These are phyloP conservation scores for Fusarium sp. DNA, from an alignment of 2,329 filamentous ascomycete species.

Conservation along the genomic window DNA sequence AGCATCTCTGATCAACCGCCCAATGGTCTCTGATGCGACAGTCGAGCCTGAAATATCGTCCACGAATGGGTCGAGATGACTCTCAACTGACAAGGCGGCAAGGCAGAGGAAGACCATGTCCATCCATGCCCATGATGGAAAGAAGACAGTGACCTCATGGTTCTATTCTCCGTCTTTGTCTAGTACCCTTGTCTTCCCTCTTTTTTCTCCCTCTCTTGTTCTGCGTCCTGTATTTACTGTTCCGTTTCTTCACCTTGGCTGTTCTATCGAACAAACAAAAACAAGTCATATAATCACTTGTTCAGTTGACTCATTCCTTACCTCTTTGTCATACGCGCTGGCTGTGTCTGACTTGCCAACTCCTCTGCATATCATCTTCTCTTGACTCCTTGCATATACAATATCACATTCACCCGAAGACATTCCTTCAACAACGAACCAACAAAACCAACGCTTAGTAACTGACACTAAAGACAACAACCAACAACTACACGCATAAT, in stretches of 20 bases:
- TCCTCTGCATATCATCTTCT: background rate
- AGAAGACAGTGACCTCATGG: slow-evolving; percentile 23
- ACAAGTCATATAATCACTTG: slow-evolving; percentile 15
- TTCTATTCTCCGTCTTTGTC: slow-evolving; percentile 21
- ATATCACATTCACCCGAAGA: background rate
- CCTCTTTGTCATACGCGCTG: slow-evolving; percentile 25
- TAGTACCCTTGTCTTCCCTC: slow-evolving; percentile 5
- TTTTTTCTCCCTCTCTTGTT: background rate
- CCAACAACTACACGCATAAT: slow-evolving; percentile 1
- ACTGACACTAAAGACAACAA: slow-evolving; percentile 1
- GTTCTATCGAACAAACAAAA: slow-evolving; percentile 25
- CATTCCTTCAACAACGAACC: background rate
- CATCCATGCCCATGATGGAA: slow-evolving; percentile 1
- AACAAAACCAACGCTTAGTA: slow-evolving; percentile 6
- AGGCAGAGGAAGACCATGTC: background rate
- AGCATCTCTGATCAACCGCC: slow-evolving; percentile 21
- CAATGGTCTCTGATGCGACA: slow-evolving; percentile 12
- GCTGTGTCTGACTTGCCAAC: slow-evolving; percentile 28
- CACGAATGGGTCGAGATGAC: slow-evolving; percentile 29
- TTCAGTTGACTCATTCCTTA: slow-evolving; percentile 13
- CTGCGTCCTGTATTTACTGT: slow-evolving; percentile 16
- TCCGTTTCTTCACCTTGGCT: slow-evolving; percentile 4
- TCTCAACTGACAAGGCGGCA: slow-evolving; percentile 16
- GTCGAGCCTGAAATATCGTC: slow-evolving; percentile 16
- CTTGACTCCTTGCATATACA: slow-evolving; percentile 8